Evolutionary conservation across 345 rosid genomes (phyloP), one percentile per base, ranked within the genome.

Genomic region (Citrus reticulata): DNA sequence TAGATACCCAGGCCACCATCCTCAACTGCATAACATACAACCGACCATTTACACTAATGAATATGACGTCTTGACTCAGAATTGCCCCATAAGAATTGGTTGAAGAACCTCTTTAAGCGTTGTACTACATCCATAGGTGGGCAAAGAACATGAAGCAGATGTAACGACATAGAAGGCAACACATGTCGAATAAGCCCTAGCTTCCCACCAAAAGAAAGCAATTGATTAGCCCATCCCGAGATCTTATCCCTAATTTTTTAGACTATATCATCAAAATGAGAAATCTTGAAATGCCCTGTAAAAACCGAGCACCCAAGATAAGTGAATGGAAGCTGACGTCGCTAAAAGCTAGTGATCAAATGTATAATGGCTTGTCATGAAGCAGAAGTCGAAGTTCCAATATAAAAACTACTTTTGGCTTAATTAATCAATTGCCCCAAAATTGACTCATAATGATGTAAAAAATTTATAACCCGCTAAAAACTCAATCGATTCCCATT

Each of bases 91-190:
- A 7, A 59, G 13, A 22, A 59, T 5, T 2, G 1, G 6, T 3
- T n/a, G 0, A 59, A 4, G 2, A 59, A 3, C 0, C 62, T 2
- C 1, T 59, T 0, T 7, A 59, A 5, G 0, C 19, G 1, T 2
- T 59, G 4, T 2, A 22, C 9, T 5, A 8, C 16, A 0, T 0
- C 2, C 3, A 0, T 24, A 8, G 0, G 14, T 0, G 29, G 29
- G 8, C 62, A 9, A 0, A 2, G 29, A 10, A n/a, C 1, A 3
- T 59, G 62, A 25, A 59, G 24, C 0, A 59, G 0, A 10, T 59
- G 29, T 2, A 59, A 22, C 2, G 6, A 0, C 5, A 34, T 34
- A 34, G 6, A 34, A 5, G 6, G 5, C 6, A 34, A 0, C 35
- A 34, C 35, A 34, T 34, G 0, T 4, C 35, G 35, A 34, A 34